phyloP scores from a whole-genome alignment of 2,329 filamentous ascomycete species.

The Akanthomyces dipterigenus region DNA sequence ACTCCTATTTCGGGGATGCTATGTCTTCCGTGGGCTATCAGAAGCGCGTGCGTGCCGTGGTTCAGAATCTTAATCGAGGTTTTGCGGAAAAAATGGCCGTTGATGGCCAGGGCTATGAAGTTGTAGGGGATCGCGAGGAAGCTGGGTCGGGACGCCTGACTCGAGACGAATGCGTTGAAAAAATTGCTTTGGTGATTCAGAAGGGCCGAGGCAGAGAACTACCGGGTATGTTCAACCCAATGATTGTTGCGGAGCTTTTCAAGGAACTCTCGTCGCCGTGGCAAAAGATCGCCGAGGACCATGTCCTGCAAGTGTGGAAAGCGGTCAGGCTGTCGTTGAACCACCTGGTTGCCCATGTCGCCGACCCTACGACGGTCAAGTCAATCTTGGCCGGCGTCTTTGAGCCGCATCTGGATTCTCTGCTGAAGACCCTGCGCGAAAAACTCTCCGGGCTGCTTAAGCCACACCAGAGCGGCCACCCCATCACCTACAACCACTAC shows the following conservation, averaged over 20 bases:
- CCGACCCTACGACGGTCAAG: conserved; percentile 14
- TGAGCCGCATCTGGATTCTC: conserved; percentile 14
- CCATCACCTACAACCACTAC: conserved; percentile 2
- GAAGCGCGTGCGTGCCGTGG: conserved; percentile 45
- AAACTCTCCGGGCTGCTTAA: conserved; percentile 35
- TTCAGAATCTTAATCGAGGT: conserved; percentile 41
- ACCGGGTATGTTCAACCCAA: too few relatives aligned
- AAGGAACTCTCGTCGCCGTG: conserved; percentile 50
- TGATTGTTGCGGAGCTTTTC: conserved; percentile 48
- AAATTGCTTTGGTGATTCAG: conserved; percentile 25
- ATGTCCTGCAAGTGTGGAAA: conserved; percentile 15
- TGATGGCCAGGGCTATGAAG: conserved; percentile 33
- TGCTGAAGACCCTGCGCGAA: conserved; percentile 13
- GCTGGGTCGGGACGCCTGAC: conserved; percentile 2
- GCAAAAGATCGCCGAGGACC: conserved; percentile 34
- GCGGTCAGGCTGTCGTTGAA: conserved; percentile 11
- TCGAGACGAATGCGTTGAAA: conserved; percentile 15
- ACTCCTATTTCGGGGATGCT: conserved; percentile 42
- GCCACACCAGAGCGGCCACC: conserved; percentile 2
- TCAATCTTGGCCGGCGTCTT: conserved; percentile 15
- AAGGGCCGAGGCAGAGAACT: conserved; percentile 41
- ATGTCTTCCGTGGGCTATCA: conserved; percentile 25
- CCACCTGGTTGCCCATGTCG: conserved; percentile 14
- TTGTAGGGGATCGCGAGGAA: conserved; percentile 16
- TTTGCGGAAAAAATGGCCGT: conserved; percentile 40